Percentiles rank a stretch among this genome's conserved stretches.
phyloP scores from a whole-genome alignment of 2,329 filamentous ascomycete species.

The Diaporthe australafricana region DNA sequence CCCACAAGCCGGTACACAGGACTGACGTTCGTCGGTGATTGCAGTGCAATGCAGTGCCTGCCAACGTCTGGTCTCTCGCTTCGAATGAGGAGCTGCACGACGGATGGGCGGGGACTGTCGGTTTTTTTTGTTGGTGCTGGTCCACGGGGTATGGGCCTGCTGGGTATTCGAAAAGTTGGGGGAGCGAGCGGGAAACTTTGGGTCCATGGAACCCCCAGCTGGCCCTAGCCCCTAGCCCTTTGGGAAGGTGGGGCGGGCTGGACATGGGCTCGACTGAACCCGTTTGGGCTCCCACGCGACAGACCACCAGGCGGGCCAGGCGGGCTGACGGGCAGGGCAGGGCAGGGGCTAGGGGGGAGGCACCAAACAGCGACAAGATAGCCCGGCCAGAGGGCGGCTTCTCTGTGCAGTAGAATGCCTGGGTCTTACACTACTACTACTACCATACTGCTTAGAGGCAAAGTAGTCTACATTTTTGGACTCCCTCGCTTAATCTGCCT shows the following conservation, averaged over 20 bases:
- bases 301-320: background rate
- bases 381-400: background rate
- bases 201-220: slow-evolving; percentile 3
- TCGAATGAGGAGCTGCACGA: background rate
- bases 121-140: slow-evolving; percentile 16
- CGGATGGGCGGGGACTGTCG: slow-evolving; percentile 17
- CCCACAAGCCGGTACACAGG: background rate
- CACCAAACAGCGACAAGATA: background rate
- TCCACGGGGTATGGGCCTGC: slow-evolving; percentile 13
- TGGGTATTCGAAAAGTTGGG: slow-evolving; percentile 11
- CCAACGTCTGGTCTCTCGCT: slow-evolving; percentile 10
- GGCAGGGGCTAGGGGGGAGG: background rate
- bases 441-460: background rate
- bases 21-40: slow-evolving; percentile 3
- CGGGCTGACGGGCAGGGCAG: slow-evolving; percentile 9
- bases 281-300: slow-evolving; percentile 14
- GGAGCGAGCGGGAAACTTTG: slow-evolving; percentile 25
- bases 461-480: background rate
- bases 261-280: slow-evolving; percentile 10
- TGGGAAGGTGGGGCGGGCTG: slow-evolving; percentile 25
- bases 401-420: background rate
- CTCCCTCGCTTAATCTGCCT: slow-evolving; percentile 19
- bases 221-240: background rate
- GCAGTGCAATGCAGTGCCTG: background rate
- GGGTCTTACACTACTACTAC: background rate